Base-by-base conservation (phyloP, 768 basidiomycete species). In the Antrodiella citrinella region DNA sequence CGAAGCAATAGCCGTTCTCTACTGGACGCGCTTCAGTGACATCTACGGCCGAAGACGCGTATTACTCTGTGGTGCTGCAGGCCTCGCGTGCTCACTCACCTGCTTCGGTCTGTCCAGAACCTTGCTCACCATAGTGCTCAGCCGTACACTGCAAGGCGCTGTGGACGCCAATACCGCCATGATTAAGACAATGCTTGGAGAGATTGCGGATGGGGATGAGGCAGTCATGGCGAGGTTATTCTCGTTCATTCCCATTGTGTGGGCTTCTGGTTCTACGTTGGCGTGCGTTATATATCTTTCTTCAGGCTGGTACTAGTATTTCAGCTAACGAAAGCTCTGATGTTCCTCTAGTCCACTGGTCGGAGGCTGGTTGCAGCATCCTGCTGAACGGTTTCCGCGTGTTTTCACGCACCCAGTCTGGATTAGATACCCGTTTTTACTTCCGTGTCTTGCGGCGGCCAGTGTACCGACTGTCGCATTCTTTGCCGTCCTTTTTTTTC, bases 361-460 rank as follows among this genome's bases (percentile, higher is more conserved):
- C 22, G 81, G 81, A 15, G 81, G 82, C 7, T 68, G 68, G 20
- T 69, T 83, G 47, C 68, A 78, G 48, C 69, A 71, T 21, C 81
- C 81, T 13, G 72, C 72, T 18, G 74, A 81, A 42, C 71, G 70
- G n/a, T 82, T 77, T 53, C 78, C 80, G 9, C 21, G 45, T 0
- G 46, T 75, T 2, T 82, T 84, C 52, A 68, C 65, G 39, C 62
- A 67, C 7, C 13, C 40, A 22, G 81, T 83, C 54, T 73, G 78
- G 66, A 68, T 62, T 15, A 62, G 69, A 45, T 76, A 76, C 51
- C 82, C 81, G 0, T 68, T 76, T 69, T 60, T 78, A 65, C 49
- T 79, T 64, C 55, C 61, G 12, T 66, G 65, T 47, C 26, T 60
- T 4, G 51, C 55, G 2, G 54, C 56, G 4, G 64, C 65, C 1